A percentile compares a stretch with the other conserved stretches of the same genome.
Conservation (phyloP, 1,139 yeast genomes). For the Debaryomycetaceae sp. region DNA sequence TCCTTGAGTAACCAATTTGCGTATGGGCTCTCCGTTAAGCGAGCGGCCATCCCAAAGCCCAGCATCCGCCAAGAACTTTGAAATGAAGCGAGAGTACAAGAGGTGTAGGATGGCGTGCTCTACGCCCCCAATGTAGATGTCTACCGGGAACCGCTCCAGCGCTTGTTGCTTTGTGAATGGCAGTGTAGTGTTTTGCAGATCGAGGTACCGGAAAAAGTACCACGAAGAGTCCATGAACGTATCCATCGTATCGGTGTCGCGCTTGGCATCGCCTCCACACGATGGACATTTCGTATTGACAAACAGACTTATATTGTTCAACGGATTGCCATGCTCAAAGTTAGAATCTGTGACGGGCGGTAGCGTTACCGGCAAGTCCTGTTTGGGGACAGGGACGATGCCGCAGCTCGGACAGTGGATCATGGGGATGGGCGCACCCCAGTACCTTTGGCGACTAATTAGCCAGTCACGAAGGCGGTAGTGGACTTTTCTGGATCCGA, state of each 20-base stretch:
- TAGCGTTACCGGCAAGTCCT: conserved; percentile 68
- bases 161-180: conserved; percentile 51
- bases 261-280: conserved; percentile 62
- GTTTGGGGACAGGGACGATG: conserved; percentile 79
- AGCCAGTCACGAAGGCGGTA: conserved; percentile 84
- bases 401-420: conserved; percentile 83
- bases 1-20: conserved; percentile 78
- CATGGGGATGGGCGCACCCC: conserved; percentile 99
- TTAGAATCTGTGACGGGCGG: conserved; percentile 40
- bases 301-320: conserved; percentile 59
- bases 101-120: conserved; percentile 94
- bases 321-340: conserved; percentile 59
- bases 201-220: conserved; percentile 83
- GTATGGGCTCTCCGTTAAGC: conserved; percentile 67
- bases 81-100: conserved; percentile 71
- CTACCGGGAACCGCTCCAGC: conserved; percentile 62
- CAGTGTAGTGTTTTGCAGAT: conserved; percentile 44
- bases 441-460: conserved; percentile 84
- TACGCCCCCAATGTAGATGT: conserved; percentile 85
- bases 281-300: conserved; percentile 69
- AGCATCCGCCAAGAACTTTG: conserved; percentile 61
- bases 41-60: conserved; percentile 39
- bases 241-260: conserved; percentile 98
- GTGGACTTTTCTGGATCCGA: conserved; percentile 43
- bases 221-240: conserved; percentile 97